Evolutionary conservation across 352 stramenopile species (phyloP), one percentile per base, ranked within the genome.

Genomic region (Phytophthora fragariaefolia): DNA sequence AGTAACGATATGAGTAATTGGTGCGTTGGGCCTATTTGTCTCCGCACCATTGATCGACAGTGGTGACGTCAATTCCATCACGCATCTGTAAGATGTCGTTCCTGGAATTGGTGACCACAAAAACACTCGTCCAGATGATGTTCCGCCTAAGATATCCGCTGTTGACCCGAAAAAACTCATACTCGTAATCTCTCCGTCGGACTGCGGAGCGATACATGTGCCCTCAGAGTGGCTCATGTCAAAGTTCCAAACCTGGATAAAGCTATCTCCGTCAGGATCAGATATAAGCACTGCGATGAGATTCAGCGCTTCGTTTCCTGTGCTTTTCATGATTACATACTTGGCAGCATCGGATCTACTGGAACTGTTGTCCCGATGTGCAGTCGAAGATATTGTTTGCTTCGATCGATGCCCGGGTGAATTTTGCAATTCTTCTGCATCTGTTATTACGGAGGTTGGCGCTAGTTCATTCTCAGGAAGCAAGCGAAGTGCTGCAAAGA

Each of bases 201-300:
- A 45, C 4, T 63, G 32, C 0, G 69, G 79, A 9, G 70, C 48
- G 4, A 90, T 32, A 18, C 79, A 91, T 5, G 82, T 88, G 34
- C 80, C 82, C n/a, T 89, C 81, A 0, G 83, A 63, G 63, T 90
- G 80, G 24, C 69, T 85, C 49, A 91, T 49, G 45, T 89, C 77
- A n/a, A 90, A 91, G 60, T 87, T 86, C 82, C 83, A 93, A 42
- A 93, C 46, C 56, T 92, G 82, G 8, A 93, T 69, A 27, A 92
- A 89, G 59, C 74, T 92, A 57, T 91, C 79, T 0, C 74, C 71
- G 6, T 52, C 47, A 24, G 69, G 63, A 2, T 79, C 78, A 1
- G 57, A 50, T 6, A 89, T 52, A 15, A 90, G 68, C 22, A 87
- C 78, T 0, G 76, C 83, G 4, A 92, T 42, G 15, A 78, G 57